Evolutionary conservation across 805 yeast species (phyloP), one percentile per base, ranked within the genome.

Genomic region (Hermanozyma aechmeae): DNA sequence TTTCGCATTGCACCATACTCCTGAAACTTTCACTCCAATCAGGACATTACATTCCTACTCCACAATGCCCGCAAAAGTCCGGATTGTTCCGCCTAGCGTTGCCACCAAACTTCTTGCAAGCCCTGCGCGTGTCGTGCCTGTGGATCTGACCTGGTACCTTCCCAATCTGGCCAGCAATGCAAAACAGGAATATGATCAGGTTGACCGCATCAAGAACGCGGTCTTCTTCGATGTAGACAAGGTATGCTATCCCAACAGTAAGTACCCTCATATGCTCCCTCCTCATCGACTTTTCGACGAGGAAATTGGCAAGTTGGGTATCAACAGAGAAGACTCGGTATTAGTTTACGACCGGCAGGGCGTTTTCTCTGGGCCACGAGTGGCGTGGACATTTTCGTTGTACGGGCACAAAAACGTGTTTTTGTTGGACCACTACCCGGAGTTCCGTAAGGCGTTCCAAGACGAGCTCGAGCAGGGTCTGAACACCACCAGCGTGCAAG

Each of bases 181-280:
- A 0, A 53, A 51, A 22, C 61, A 67, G 13, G 84, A 85, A 49
- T 78, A 67, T 46, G 37, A 45, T 12, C 53, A 58, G 24, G 50
- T 61, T 15, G 74, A 68, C 29, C 69, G 96, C 36, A 56, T 82
- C 21, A 26, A 32, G 4, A 16, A 21, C 4, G 30, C 45, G 13
- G 39, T 31, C 7, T 42, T 42, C 27, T 42, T 38, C 24, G 46
- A 42, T 24, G 29, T 42, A 33, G 45, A 42, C 27, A 28, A 28
- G 13, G 38, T 37, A 3, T 31, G 37, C 15, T 25, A 81, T 37
- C 53, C 53, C 2, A 33, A 55, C 0, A 76, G 84, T 10, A 60
- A 68, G 12, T 87, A 70, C 46, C 96, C 98, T 2, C 97, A 92
- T 46, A 92, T 87, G 96, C 62, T 87, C 9, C 97, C 97, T 2